These are phyloP conservation scores for Diplocarpon rosae DNA, from an alignment of 2,329 filamentous ascomycete species.

Conservation along the genomic window DNA sequence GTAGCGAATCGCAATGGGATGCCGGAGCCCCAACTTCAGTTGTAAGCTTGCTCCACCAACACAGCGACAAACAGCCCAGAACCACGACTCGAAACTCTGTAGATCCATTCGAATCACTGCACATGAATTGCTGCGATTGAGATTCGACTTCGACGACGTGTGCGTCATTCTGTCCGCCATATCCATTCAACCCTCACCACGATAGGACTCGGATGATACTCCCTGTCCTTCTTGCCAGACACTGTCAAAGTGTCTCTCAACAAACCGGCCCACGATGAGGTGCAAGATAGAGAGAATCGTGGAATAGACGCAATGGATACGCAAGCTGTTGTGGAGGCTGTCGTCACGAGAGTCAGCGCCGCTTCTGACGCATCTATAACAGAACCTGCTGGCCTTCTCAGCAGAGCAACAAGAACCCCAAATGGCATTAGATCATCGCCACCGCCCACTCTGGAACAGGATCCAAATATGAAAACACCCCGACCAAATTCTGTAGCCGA, in stretches of 20 bases:
- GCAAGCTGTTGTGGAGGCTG: slow-evolving; percentile 19
- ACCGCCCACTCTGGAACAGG: slow-evolving; percentile 19
- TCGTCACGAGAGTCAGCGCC: slow-evolving; percentile 14
- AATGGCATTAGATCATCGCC: slow-evolving; percentile 25
- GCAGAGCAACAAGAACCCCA: slow-evolving; percentile 15
- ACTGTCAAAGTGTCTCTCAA: slow-evolving; percentile 27
- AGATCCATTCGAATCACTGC: slow-evolving; percentile 2
- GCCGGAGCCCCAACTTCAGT: slow-evolving; percentile 4
- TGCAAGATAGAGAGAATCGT: slow-evolving; percentile 21
- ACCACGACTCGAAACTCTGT: not conserved
- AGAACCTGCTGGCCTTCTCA: slow-evolving; percentile 17
- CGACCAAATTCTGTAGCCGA: slow-evolving; percentile 10
- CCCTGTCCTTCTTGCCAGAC: slow-evolving; percentile 24
- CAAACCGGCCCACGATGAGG: slow-evolving; percentile 23
- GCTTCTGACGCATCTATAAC: slow-evolving; percentile 13
- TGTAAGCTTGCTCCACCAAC: not conserved
- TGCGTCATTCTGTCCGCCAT: slow-evolving; percentile 4
- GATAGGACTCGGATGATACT: slow-evolving; percentile 25
- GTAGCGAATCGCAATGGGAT: not conserved
- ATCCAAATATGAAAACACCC: slow-evolving; percentile 17
- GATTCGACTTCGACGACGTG: slow-evolving; percentile 3
- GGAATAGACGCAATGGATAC: slow-evolving; percentile 27
- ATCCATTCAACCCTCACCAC: not conserved
- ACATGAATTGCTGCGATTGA: slow-evolving; percentile 5
- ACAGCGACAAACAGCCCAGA: slow-evolving; percentile 1